Evolutionary conservation across 1,139 yeast species (phyloP).

Genomic region (Candida dubliniensis): DNA sequence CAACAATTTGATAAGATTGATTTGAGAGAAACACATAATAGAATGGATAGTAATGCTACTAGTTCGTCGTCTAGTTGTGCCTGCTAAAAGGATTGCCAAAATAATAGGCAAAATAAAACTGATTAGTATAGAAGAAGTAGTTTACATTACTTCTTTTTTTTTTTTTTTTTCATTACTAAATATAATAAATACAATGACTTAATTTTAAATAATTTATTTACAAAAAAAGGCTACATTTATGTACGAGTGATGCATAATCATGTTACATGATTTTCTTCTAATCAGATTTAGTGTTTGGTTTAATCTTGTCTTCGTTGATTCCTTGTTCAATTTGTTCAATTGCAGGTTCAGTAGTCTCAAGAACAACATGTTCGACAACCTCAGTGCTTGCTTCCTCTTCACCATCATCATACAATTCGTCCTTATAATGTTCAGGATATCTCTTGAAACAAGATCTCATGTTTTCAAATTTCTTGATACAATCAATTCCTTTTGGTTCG

Average conservation of each 20-base stretch:
- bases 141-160: background rate
- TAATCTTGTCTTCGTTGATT: conserved; percentile 8
- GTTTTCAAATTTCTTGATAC: conserved; percentile 84
- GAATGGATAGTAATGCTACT: conserved; percentile 10
- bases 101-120: background rate
- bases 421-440: conserved; percentile 93
- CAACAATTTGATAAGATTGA: conserved; percentile 45
- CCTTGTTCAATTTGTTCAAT: conserved; percentile 13
- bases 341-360: conserved; percentile 15
- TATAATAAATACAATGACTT: conserved; percentile 1
- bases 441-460: conserved; percentile 96
- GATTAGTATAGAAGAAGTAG: too few relatives aligned
- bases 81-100: conserved; percentile 16
- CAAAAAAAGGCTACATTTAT: background rate
- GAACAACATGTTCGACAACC: conserved; percentile 14
- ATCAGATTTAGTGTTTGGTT: conserved; percentile 3
- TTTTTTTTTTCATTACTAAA: background rate
- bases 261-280: background rate
- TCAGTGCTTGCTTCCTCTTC: conserved; percentile 24
- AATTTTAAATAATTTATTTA: background rate
- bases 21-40: conserved; percentile 17
- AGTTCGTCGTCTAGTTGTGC: conserved; percentile 21
- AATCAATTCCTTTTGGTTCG: conserved; percentile 97
- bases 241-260: background rate
- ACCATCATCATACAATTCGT: conserved; percentile 80